Percentiles rank a stretch among this genome's conserved stretches.
Conservation (phyloP, 148 eudicot species). For the Spergularia bocconei region DNA sequence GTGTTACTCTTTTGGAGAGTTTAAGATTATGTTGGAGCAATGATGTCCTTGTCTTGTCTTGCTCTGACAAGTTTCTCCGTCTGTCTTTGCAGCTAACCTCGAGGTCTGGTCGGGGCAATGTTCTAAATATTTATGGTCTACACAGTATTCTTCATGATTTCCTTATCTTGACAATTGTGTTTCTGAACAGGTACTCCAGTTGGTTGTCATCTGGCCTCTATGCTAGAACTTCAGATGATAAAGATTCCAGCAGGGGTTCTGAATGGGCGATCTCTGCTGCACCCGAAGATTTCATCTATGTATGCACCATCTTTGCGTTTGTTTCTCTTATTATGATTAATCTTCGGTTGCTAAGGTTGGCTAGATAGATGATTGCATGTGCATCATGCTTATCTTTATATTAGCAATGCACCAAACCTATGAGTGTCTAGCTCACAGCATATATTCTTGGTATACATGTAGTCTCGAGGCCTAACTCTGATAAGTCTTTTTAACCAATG, state of each 20-base stretch:
- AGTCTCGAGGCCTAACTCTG: background rate
- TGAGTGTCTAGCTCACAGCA: background rate
- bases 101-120: slow-evolving; percentile 40
- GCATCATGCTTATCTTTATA: slow-evolving; percentile 5
- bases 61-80: slow-evolving; percentile 91
- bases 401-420: background rate
- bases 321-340: background rate
- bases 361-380: background rate
- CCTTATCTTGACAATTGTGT: slow-evolving; percentile 9
- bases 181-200: slow-evolving; percentile 59
- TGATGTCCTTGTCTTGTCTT: slow-evolving; percentile 77
- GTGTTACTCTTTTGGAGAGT: slow-evolving; percentile 71
- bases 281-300: slow-evolving; percentile 76
- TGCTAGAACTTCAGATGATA: slow-evolving; percentile 61
- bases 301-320: slow-evolving; percentile 31
- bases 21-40: slow-evolving; percentile 90
- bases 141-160: slow-evolving; percentile 1
- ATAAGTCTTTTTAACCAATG: background rate
- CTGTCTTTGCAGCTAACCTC: slow-evolving; percentile 87
- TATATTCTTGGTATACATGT: background rate
- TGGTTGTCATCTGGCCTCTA: slow-evolving; percentile 86
- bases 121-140: background rate
- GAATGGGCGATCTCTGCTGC: slow-evolving; percentile 89
- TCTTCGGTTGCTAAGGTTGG: slow-evolving; percentile 1
- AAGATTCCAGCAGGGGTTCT: slow-evolving; percentile 48